phyloP scores from a whole-genome alignment of 768 basidiomycete species.

The Rhodotorula kratochvilovae region DNA sequence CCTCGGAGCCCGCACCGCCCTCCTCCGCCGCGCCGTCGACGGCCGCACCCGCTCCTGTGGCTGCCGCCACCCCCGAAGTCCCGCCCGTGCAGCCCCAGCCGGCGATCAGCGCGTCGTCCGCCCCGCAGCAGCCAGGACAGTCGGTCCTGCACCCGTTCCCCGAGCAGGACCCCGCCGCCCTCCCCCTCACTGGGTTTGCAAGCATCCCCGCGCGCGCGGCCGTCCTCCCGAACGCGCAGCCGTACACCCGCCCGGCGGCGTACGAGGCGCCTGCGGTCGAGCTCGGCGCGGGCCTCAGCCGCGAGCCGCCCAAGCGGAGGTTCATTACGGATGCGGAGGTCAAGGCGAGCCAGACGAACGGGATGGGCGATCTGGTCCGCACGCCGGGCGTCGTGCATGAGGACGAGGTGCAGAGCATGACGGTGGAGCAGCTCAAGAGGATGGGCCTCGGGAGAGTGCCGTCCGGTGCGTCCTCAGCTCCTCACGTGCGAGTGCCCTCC shows the following conservation, averaged over 20 bases:
- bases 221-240: slow-evolving; percentile 18
- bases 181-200: slow-evolving; percentile 25
- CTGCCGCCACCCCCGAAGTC: neutral
- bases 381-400: slow-evolving; percentile 16
- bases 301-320: slow-evolving; percentile 12
- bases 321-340: slow-evolving; percentile 14
- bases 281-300: slow-evolving; percentile 20
- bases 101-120: neutral
- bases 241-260: slow-evolving; percentile 16
- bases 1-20: neutral
- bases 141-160: slow-evolving; percentile 20
- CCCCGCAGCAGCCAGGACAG: neutral
- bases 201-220: slow-evolving; percentile 23
- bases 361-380: neutral
- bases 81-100: neutral
- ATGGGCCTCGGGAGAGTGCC: slow-evolving; percentile 20
- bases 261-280: neutral
- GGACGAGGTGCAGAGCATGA: slow-evolving; percentile 20
- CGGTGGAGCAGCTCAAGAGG: slow-evolving; percentile 19
- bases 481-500: too few species aligned
- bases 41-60: neutral
- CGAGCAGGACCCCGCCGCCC: slow-evolving; percentile 14
- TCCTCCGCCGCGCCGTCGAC: neutral
- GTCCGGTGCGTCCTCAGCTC: slow-evolving; percentile 7
- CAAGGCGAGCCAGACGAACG: neutral